These are phyloP conservation scores for Durio zibethinus DNA, from an alignment of 345 rosid species.

Conservation along the genomic window DNA sequence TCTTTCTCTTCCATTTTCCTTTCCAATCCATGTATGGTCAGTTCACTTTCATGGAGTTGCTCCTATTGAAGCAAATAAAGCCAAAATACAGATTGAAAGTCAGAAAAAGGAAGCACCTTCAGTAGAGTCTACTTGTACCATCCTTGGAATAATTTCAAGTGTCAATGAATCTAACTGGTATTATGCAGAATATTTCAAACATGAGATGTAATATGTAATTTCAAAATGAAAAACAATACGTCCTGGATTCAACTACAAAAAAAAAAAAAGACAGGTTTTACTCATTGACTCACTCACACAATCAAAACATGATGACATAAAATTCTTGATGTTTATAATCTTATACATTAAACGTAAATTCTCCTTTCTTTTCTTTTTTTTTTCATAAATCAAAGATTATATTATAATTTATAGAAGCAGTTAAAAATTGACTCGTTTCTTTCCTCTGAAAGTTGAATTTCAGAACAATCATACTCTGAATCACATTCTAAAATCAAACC, in stretches of 20 bases:
- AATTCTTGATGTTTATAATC: neutral
- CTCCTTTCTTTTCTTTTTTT: neutral
- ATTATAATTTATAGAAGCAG: neutral
- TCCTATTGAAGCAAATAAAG: constrained; percentile 45
- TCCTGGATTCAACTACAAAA: neutral
- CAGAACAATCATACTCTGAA: neutral
- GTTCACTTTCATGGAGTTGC: constrained; percentile 68
- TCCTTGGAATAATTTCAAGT: neutral
- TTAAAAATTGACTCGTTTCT: neutral
- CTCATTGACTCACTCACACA: neutral
- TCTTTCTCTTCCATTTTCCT: constrained; percentile 84
- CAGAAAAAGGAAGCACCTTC: neutral
- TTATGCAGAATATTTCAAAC: neutral
- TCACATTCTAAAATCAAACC: constrained; percentile 37
- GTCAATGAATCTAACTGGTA: neutral
- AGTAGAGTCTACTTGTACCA: neutral
- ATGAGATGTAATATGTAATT: neutral
- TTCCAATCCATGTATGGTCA: constrained; percentile 57
- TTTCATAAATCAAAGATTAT: neutral
- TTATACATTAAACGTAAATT: neutral
- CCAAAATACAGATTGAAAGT: neutral
- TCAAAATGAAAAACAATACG: neutral
- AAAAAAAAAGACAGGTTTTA: neutral
- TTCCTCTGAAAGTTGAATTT: neutral
- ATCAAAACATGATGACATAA: neutral